Evolutionary conservation across 1,139 yeast genomes (phyloP).

Genomic region (Suhomyces atakaporum): DNA sequence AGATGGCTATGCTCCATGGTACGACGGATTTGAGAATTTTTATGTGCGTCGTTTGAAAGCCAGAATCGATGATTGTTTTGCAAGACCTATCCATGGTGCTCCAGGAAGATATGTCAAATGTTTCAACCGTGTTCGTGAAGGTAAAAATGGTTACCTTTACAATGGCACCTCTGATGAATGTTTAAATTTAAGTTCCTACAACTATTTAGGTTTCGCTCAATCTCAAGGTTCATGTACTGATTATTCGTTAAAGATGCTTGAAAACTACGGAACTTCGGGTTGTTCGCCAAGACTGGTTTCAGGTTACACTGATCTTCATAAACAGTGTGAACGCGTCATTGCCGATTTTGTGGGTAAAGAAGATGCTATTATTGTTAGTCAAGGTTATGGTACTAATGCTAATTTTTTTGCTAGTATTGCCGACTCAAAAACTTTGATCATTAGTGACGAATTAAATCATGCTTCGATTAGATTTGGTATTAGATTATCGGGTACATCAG

Average conservation of each 20-base stretch:
- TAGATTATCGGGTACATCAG: slow-evolving; percentile 89
- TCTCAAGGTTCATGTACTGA: slow-evolving; percentile 91
- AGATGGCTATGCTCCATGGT: slow-evolving; percentile 96
- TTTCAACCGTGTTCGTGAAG: slow-evolving; percentile 69
- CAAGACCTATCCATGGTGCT: slow-evolving; percentile 93
- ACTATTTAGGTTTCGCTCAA: slow-evolving; percentile 96
- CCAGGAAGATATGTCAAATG: slow-evolving; percentile 91
- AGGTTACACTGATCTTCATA: slow-evolving; percentile 80
- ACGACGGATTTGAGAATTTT: slow-evolving; percentile 89
- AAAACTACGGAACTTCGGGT: slow-evolving; percentile 71
- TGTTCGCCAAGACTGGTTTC: slow-evolving; percentile 75
- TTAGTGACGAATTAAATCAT: slow-evolving; percentile 93
- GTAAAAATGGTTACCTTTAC: slow-evolving; percentile 63
- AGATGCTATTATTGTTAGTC: slow-evolving; percentile 80
- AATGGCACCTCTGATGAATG: slow-evolving; percentile 78
- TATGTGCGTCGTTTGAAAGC: slow-evolving; percentile 89
- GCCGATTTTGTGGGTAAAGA: slow-evolving; percentile 92
- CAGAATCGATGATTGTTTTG: slow-evolving; percentile 92
- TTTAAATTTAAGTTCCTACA: slow-evolving; percentile 85
- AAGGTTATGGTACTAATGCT: slow-evolving; percentile 98
- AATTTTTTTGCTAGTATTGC: slow-evolving; percentile 80
- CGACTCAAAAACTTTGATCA: slow-evolving; percentile 84
- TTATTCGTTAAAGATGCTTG: slow-evolving; percentile 62
- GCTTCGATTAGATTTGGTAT: slow-evolving; percentile 96
- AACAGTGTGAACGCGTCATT: slow-evolving; percentile 69